Evolutionary conservation across 2,329 filamentous ascomycete species (phyloP), one percentile per base, ranked within the genome.

Genomic region (Truncatella angustata): DNA sequence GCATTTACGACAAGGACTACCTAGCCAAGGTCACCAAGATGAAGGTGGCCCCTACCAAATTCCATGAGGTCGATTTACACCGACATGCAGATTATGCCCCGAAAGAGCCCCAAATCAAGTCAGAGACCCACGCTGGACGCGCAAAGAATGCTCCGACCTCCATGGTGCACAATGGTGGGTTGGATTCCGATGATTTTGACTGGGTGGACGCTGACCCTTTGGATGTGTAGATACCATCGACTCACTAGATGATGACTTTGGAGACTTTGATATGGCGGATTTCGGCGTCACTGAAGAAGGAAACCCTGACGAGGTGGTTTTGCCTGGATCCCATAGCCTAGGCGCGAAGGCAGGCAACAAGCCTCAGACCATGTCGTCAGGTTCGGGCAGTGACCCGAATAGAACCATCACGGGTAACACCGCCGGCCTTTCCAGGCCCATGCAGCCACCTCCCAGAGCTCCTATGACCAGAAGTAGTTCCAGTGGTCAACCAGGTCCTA

Each of bases 1-100:
- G 94, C 75, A 86, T 99, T 54, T 97, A 99, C 71, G 94, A 99
- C 73, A 96, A 97, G 70, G 86, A 93, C 55, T 99, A 96, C 66
- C 77, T 99, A 52, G 80, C 85, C 49, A 92, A 91, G 67, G 89
- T 97, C n/a, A 88, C 86, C 48, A 96, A 91, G 72, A 78, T 99
- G 64, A 97, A 96, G 76, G 82, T 86, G 14, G 79, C 81, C 52
- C 88, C 90, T 4, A 81, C 84, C 26, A 91, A 82, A 68, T 96
- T 91, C 73, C 85, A 93, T 59, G 84, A 88, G 56, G 79, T 81
- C n/a, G 86, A 86, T 36, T 77, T 97, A 34, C 87, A 97, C 70
- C 83, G 93, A 35, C 92, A 96, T 69, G 73, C 83, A 1, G 89
- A 92, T 65, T 95, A 81, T 66, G 80, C 78, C 21, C 87, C 86